A percentile compares a stretch with the other conserved stretches of the same genome.
These are phyloP conservation scores for Apiotrichum laibachii DNA, from an alignment of 1,284 basidiomycete genomes.

Conservation along the genomic window DNA sequence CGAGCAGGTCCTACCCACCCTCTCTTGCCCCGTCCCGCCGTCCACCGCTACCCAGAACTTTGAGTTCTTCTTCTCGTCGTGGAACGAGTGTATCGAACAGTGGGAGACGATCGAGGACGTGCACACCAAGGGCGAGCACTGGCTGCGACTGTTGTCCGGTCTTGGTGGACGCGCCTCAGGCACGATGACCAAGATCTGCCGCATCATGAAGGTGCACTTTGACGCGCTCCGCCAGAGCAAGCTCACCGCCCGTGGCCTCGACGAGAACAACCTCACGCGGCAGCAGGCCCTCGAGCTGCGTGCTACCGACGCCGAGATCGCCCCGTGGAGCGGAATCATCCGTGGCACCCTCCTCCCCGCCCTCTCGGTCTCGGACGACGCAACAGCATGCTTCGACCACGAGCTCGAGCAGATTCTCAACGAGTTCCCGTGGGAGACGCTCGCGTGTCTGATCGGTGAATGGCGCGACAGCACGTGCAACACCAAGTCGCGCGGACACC, in stretches of 20 bases:
- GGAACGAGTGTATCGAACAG: conserved; percentile 68
- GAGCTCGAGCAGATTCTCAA: conserved; percentile 84
- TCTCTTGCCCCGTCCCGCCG: conserved; percentile 71
- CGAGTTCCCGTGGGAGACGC: conserved; percentile 70
- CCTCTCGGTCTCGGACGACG: conserved; percentile 73
- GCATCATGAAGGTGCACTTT: conserved; percentile 59
- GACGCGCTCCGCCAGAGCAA: conserved; percentile 28
- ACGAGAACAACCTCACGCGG: conserved; percentile 5
- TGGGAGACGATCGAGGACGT: conserved; percentile 67
- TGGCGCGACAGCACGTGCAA: conserved; percentile 72
- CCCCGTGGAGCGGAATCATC: conserved; percentile 73
- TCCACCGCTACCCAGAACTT: conserved; percentile 67
- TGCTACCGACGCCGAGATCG: conserved; percentile 41
- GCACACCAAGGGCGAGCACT: conserved; percentile 56
- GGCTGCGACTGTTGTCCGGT: conserved; percentile 71
- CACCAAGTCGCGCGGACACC: conserved; percentile 28
- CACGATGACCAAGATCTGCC: conserved; percentile 62
- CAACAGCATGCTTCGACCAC: conserved; percentile 76
- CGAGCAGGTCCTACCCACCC: conserved; percentile 51
- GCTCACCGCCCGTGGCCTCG: conserved; percentile 4
- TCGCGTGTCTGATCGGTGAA: conserved; percentile 91
- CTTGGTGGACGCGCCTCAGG: conserved; percentile 69
- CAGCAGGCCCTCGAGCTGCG: conserved; percentile 32
- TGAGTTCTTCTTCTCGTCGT: conserved; percentile 84
- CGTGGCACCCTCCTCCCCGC: conserved; percentile 82